Conservation (phyloP, 2,329 filamentous ascomycete genomes). For the Clonostachys rosea region DNA sequence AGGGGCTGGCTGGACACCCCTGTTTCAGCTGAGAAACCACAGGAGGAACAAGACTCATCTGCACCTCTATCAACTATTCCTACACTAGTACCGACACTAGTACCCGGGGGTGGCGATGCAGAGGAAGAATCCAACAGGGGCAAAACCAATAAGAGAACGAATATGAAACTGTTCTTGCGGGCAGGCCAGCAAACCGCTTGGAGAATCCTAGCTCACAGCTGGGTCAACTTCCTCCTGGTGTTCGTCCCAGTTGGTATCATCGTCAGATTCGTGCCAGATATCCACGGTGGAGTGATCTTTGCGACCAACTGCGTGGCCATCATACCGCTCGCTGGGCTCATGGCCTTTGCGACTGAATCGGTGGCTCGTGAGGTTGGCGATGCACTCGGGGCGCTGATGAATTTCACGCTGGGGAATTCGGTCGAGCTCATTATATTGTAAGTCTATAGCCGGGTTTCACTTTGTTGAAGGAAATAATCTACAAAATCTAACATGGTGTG, state of each 20-base stretch:
- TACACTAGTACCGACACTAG: too few species aligned
- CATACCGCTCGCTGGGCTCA: conserved; percentile 66
- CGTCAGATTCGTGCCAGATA: conserved; percentile 45
- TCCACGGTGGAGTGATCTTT: conserved; percentile 61
- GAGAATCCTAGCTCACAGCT: conserved; percentile 50
- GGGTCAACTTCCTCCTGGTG: conserved; percentile 71
- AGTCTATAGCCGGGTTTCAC: conserved; percentile 11
- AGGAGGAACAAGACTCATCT: too few species aligned
- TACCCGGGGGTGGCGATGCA: too few species aligned
- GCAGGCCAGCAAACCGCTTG: too few species aligned
- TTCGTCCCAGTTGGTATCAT: conserved; percentile 77
- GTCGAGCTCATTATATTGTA: conserved; percentile 77
- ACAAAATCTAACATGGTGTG: background rate
- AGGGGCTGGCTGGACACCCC: too few species aligned
- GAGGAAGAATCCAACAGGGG: too few species aligned
- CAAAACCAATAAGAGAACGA: too few species aligned
- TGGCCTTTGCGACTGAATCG: conserved; percentile 71
- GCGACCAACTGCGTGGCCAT: conserved; percentile 73
- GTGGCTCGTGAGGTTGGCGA: conserved; percentile 70
- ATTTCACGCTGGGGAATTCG: conserved; percentile 75
- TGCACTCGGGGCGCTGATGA: conserved; percentile 67
- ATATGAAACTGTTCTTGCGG: too few species aligned
- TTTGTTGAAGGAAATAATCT: background rate
- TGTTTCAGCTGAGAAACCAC: too few species aligned
- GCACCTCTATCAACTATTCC: too few species aligned